Evolutionary conservation across 2,329 filamentous ascomycete genomes (phyloP).

Genomic region (Fusarium torulosum): DNA sequence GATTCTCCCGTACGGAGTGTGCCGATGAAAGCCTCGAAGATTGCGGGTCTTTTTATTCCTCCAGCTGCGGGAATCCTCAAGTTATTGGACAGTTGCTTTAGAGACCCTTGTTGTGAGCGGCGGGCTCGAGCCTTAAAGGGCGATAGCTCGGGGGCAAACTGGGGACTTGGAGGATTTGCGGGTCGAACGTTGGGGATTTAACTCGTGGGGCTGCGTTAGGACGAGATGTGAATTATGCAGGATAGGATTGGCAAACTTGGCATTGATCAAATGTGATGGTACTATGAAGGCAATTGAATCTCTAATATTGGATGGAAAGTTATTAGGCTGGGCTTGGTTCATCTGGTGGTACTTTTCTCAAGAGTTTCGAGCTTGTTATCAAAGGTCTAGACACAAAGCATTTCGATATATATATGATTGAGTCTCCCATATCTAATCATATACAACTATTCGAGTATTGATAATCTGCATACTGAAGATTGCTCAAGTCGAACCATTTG

Average conservation of each 20-base stretch:
- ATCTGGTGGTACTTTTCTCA: too few relatives aligned
- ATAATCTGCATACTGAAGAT: too few relatives aligned
- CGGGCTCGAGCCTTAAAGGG: conserved; percentile 12
- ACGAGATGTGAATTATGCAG: background rate
- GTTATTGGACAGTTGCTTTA: conserved; percentile 10
- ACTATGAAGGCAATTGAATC: too few relatives aligned
- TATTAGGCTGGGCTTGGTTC: too few relatives aligned
- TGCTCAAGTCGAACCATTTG: too few relatives aligned
- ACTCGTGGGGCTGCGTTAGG: conserved; percentile 1
- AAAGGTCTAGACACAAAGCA: too few relatives aligned
- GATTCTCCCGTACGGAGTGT: conserved; percentile 17
- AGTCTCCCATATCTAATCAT: too few relatives aligned
- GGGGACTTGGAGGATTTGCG: conserved; percentile 11
- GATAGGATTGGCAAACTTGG: background rate
- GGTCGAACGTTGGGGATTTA: conserved; percentile 2
- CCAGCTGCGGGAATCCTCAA: background rate
- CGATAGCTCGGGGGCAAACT: conserved; percentile 11
- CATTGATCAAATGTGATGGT: background rate
- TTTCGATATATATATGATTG: too few relatives aligned
- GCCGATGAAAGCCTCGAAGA: conserved; percentile 10
- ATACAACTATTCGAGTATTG: too few relatives aligned
- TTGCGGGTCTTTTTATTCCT: background rate
- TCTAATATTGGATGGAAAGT: too few relatives aligned
- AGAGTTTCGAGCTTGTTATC: too few relatives aligned
- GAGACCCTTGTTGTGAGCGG: conserved; percentile 5